phyloP scores from a whole-genome alignment of 352 stramenopile species.

The Blastocystis sp. region DNA sequence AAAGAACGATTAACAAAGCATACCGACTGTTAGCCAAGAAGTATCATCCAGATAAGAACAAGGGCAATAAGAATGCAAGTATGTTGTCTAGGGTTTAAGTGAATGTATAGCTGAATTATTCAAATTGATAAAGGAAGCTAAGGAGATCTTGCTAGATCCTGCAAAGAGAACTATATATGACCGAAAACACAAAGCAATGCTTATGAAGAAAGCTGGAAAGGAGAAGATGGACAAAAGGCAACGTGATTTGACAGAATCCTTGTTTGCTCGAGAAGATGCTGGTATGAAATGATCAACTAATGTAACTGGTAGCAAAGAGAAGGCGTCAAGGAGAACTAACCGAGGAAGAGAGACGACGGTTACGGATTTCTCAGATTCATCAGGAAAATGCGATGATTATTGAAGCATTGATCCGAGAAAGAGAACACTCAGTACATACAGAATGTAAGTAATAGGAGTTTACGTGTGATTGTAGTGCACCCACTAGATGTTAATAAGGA shows the following conservation, averaged over 20 bases:
- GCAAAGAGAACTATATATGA: conserved; percentile 23
- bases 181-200: conserved; percentile 47
- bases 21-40: conserved; percentile 8
- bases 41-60: conserved; percentile 60
- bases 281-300: neutral
- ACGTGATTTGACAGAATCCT: conserved; percentile 14
- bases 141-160: conserved; percentile 37
- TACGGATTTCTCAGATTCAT: conserved; percentile 4
- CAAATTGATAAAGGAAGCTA: conserved; percentile 35
- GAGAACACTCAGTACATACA: neutral
- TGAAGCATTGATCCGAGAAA: conserved; percentile 1
- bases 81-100: neutral
- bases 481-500: neutral
- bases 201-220: conserved; percentile 25
- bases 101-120: conserved; percentile 22
- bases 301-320: conserved; percentile 23
- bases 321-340: conserved; percentile 21
- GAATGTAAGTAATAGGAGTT: neutral
- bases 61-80: conserved; percentile 32
- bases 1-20: conserved; percentile 32
- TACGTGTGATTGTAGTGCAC: neutral
- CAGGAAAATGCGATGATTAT: conserved; percentile 21
- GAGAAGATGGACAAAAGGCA: conserved; percentile 58
- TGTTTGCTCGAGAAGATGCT: conserved; percentile 23
- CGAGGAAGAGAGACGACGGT: neutral